Evolutionary conservation across 2,329 filamentous ascomycete genomes (phyloP).

Genomic region (Penicillium sp.): DNA sequence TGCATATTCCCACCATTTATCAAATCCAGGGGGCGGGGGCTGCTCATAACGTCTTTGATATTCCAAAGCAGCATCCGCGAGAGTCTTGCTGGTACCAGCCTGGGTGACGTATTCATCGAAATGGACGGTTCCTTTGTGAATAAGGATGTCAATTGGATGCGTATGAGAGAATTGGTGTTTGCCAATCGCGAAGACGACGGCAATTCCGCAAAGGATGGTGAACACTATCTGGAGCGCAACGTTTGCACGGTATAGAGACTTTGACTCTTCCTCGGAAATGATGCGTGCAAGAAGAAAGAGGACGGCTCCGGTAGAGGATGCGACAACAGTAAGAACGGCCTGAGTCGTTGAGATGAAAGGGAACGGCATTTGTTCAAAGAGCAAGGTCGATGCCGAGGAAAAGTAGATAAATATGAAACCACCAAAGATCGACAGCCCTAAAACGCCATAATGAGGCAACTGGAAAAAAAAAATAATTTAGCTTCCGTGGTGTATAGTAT

Average conservation of each 20-base stretch:
- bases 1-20: slow-evolving; percentile 60
- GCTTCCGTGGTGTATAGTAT: not conserved
- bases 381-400: slow-evolving; percentile 30
- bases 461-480: slow-evolving; percentile 23
- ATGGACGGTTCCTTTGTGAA: slow-evolving; percentile 48
- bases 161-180: slow-evolving; percentile 41
- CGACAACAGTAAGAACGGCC: slow-evolving; percentile 31
- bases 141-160: slow-evolving; percentile 58
- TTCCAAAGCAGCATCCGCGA: slow-evolving; percentile 50
- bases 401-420: slow-evolving; percentile 37
- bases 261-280: slow-evolving; percentile 30
- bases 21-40: slow-evolving; percentile 59
- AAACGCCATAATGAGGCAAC: slow-evolving; percentile 41
- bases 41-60: slow-evolving; percentile 55
- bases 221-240: slow-evolving; percentile 38
- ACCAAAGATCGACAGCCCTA: slow-evolving; percentile 40
- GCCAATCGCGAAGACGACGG: slow-evolving; percentile 41
- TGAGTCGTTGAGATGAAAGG: slow-evolving; percentile 29
- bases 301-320: slow-evolving; percentile 30
- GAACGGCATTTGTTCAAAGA: slow-evolving; percentile 35
- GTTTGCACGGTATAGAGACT: slow-evolving; percentile 27
- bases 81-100: slow-evolving; percentile 47
- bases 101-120: slow-evolving; percentile 52
- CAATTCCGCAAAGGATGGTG: slow-evolving; percentile 43
- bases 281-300: slow-evolving; percentile 29